Conservation (phyloP, 805 yeast species). For the Candida ficus region DNA sequence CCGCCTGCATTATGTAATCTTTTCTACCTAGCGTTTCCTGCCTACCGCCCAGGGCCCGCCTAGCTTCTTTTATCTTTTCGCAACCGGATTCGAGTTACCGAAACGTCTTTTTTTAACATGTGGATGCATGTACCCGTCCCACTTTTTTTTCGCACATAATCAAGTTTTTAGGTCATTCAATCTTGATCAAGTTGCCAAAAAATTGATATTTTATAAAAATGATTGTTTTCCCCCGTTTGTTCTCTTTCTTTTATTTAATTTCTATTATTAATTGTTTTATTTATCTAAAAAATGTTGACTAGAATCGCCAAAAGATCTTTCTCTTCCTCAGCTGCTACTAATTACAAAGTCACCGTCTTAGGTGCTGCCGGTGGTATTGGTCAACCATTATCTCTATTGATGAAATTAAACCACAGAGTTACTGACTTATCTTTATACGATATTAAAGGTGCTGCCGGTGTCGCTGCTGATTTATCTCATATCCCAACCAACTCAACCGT, state of each 20-base stretch:
- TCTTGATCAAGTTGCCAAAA: neutral
- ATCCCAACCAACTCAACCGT: conserved; percentile 89
- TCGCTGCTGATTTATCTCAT: conserved; percentile 93
- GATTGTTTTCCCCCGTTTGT: neutral
- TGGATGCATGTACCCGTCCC: neutral
- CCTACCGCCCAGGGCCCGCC: neutral
- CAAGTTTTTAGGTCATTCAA: conserved; percentile 3
- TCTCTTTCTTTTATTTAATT: neutral
- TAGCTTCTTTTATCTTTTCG: neutral
- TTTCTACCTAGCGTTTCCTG: neutral
- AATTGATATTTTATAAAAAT: neutral
- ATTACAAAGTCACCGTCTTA: conserved; percentile 74
- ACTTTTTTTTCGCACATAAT: neutral
- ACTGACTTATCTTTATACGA: conserved; percentile 84
- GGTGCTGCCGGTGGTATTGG: conserved; percentile 97
- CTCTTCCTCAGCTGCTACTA: conserved; percentile 59
- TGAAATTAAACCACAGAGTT: conserved; percentile 85
- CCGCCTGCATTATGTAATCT: neutral
- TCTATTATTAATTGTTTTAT: neutral
- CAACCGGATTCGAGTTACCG: conserved; percentile 1
- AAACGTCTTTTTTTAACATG: neutral
- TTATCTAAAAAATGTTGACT: conserved; percentile 41
- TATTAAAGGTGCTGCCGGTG: conserved; percentile 91
- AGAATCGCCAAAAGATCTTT: conserved; percentile 57
- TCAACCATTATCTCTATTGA: conserved; percentile 74